Evolutionary conservation across 768 basidiomycete species (phyloP), one percentile per base, ranked within the genome.

Genomic region (Amanita pseudoporphyria): DNA sequence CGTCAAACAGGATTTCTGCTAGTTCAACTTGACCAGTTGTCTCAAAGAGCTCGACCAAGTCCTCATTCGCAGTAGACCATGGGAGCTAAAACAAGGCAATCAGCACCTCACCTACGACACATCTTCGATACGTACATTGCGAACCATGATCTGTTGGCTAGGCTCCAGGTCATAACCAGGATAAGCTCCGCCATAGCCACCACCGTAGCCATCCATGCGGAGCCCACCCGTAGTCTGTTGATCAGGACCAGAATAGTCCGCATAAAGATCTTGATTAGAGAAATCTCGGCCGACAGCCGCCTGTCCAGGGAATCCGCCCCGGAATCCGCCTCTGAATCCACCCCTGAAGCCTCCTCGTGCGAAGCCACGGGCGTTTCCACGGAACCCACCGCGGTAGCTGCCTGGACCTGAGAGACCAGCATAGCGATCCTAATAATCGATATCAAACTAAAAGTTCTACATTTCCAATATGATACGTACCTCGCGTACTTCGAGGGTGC

Each of bases 11-110:
- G 55, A 97, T 95, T 67, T 99, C 95, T 2, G 95, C 95, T 30
- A 91, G 71, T 60, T 93, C 87, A 31, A 99, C 95, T 56, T 86
- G 85, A 9, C 94, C 95, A 0, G 94, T 96, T 30, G 95, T 99
- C 71, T 97, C 94, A 59, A 99, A 99, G 16, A 99, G 68, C 67
- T 99, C 95, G 18, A 99, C 94, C 38, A 99, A 71, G 63, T 99
- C 95, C 63, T 99, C 95, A 63, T 99, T 97, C 6, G 95, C 93
- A 39, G 95, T 99, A 9, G 95, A 97, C 94, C 94, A 99, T 1
- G 95, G 95, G 14, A 99, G 68, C 95, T 98, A 55, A 7, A 45
- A 30, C 10, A 33, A 49, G 13, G 18, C 50, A 41, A 7, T 39
- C 26, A 46, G 42, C 13, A 51, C 40, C 41, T 19, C 52, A 53